Conservation (phyloP, 495 filamentous ascomycete genomes). For the Penicillium samsonianum region DNA sequence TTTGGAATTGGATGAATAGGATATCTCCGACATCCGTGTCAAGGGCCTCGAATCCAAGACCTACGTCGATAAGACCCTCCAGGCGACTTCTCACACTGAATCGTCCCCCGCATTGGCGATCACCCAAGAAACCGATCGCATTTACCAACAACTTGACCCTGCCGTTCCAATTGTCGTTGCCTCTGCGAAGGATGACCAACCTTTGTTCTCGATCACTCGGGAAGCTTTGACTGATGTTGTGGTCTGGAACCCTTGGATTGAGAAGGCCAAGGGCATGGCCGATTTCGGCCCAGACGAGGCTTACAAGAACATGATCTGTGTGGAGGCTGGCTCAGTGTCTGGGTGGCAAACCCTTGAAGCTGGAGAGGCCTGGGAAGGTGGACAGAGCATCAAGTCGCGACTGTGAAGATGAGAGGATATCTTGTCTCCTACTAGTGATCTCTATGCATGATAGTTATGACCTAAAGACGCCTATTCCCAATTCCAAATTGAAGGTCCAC, state of each 20-base stretch:
- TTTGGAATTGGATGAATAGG: slow-evolving; percentile 45
- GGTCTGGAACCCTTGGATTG: slow-evolving; percentile 96
- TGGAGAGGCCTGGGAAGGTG: slow-evolving; percentile 87
- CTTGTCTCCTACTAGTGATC: background rate
- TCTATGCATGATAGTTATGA: slow-evolving; percentile 21
- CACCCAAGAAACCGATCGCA: slow-evolving; percentile 77
- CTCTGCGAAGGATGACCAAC: slow-evolving; percentile 60
- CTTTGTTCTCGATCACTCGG: slow-evolving; percentile 69
- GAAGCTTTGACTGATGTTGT: slow-evolving; percentile 84
- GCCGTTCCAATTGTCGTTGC: slow-evolving; percentile 48
- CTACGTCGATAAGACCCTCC: slow-evolving; percentile 81
- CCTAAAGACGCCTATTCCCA: slow-evolving; percentile 17
- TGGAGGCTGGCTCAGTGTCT: slow-evolving; percentile 84
- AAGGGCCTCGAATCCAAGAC: slow-evolving; percentile 69
- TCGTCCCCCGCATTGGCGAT: slow-evolving; percentile 56
- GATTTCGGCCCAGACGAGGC: slow-evolving; percentile 90
- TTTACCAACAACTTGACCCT: slow-evolving; percentile 68
- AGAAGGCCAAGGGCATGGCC: slow-evolving; percentile 75
- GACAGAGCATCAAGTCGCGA: slow-evolving; percentile 65
- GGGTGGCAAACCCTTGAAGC: slow-evolving; percentile 81
- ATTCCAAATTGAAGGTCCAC: slow-evolving; percentile 8
- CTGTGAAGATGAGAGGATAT: slow-evolving; percentile 17
- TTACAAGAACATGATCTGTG: slow-evolving; percentile 88
- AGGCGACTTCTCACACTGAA: slow-evolving; percentile 59
- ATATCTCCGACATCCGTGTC: slow-evolving; percentile 70